Evolutionary conservation across 768 basidiomycete genomes (phyloP), one percentile per base, ranked within the genome.

Genomic region (Nidularia sp.): DNA sequence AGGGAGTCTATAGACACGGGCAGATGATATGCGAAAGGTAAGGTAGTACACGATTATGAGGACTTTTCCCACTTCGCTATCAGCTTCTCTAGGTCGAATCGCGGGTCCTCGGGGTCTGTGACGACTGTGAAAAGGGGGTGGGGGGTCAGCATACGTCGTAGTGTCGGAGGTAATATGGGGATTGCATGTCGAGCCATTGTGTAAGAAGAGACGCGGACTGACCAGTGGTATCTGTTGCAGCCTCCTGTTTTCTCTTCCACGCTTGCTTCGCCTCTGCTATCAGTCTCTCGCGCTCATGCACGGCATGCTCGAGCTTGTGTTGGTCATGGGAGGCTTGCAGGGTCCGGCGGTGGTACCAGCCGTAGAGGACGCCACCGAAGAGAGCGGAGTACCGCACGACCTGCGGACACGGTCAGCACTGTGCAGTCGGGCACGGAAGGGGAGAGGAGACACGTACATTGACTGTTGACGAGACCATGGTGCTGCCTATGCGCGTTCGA

Each of bases 321-420:
- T 82, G 73, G 70, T 96, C 85, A 66, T 91, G 83, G 50, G 81
- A 74, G 56, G 83, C 79, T 75, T 96, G 93, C 59, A 99, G 73
- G 63, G 94, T 88, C 63, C 89, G 84, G 64, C 90, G 88, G 77
- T 98, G 95, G 64, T 84, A 84, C 68, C 95, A 86, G 66, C 96
- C 96, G 69, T 98, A 98, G 66, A 85, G 70, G 59, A 96, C 80
- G 65, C 96, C 96, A 42, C 84, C 78, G 57, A 87, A 71, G 60
- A 99, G 83, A 48, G 95, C 93, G 15, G 93, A 86, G 71, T 96
- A 98, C 64, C 96, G 90, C 63, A 88, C 88, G 69, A 96, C 96
- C 96, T 95, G 68, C 25, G 8, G 34, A n/a, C 18, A 43, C 13
- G 48, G 25, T 44, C 15, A 49, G 42, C 46, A 53, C 47, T 49